Percentiles rank a stretch among this genome's conserved stretches.
These are phyloP conservation scores for Backusella australiensis DNA, from an alignment of 192 early-diverging fungal species.

Conservation along the genomic window DNA sequence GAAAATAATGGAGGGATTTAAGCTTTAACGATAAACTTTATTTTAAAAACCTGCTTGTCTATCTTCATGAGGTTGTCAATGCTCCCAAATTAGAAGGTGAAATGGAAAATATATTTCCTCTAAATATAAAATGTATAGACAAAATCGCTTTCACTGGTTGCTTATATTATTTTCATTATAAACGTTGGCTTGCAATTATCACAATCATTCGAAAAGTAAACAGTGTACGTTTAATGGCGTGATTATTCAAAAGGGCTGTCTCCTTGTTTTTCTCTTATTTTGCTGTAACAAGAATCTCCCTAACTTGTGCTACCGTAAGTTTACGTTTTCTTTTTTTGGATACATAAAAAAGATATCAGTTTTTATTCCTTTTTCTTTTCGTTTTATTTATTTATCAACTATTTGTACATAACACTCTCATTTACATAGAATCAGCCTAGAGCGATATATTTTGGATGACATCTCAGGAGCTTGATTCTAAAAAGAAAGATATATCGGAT, in stretches of 20 bases:
- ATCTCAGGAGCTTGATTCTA: neutral
- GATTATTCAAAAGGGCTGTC: neutral
- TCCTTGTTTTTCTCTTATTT: neutral
- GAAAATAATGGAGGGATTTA: too few relatives aligned
- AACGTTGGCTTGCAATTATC: neutral
- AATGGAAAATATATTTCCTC: neutral
- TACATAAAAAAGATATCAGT: neutral
- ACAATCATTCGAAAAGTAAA: neutral
- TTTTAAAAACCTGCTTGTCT: neutral
- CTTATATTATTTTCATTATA: neutral
- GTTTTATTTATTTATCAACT: neutral
- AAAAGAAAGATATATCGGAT: neutral
- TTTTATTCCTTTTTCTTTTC: neutral
- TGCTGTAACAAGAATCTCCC: neutral
- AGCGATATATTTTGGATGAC: neutral
- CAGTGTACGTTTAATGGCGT: neutral
- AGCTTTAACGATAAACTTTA: neutral
- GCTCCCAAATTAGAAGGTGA: neutral
- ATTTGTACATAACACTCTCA: neutral
- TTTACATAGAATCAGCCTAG: neutral
- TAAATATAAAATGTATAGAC: too few relatives aligned
- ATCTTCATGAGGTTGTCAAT: neutral
- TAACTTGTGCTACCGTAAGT: neutral
- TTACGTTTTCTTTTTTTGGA: neutral
- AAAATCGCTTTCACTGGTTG: too few relatives aligned